Evolutionary conservation across 495 filamentous ascomycete species (phyloP), one percentile per base, ranked within the genome.

Genomic region (Apiosordaria backusii): DNA sequence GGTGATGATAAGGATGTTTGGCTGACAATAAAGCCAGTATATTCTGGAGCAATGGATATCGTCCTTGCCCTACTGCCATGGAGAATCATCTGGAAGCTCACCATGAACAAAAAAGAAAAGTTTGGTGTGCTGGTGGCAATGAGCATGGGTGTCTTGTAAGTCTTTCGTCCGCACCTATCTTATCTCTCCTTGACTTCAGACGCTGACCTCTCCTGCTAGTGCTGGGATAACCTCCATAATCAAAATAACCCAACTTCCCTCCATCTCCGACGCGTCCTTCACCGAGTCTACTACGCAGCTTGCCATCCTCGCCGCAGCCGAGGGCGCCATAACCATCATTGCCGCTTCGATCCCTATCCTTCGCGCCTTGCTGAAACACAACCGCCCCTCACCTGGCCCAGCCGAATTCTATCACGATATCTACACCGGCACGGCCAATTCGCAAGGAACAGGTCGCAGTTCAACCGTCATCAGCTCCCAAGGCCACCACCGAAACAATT

Each of bases 121-220:
- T 65, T 74, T 27, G 75, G 76, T 4, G 76, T 75, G 1, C 58
- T 76, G 24, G 70, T 77, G 0, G 77, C 77, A 0, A 79, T 79
- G 77, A 74, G 70, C 66, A 77, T 78, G 69, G 76, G 77, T 9
- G 57, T 78, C 1, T 77, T 79, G 65, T 74, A 62, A 29, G 74
- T 63, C 4, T 24, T 1, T n/a, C n/a, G n/a, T n/a, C n/a, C n/a
- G n/a, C n/a, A n/a, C n/a, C n/a, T n/a, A n/a, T 16, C 16, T 50
- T 16, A 40, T 19, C 35, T 58, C 1, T 29, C 40, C 15, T 4
- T 26, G 2, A 35, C 25, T 19, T 3, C 50, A n/a, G n/a, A n/a
- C n/a, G n/a, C n/a, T n/a, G n/a, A n/a, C n/a, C 50, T 55, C 29
- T 4, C 5, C 29, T 22, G n/a, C 18, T 35, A 72, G 70, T 19